Conservation (phyloP, 106 monocot genomes). For the Apostasia ramifera region DNA sequence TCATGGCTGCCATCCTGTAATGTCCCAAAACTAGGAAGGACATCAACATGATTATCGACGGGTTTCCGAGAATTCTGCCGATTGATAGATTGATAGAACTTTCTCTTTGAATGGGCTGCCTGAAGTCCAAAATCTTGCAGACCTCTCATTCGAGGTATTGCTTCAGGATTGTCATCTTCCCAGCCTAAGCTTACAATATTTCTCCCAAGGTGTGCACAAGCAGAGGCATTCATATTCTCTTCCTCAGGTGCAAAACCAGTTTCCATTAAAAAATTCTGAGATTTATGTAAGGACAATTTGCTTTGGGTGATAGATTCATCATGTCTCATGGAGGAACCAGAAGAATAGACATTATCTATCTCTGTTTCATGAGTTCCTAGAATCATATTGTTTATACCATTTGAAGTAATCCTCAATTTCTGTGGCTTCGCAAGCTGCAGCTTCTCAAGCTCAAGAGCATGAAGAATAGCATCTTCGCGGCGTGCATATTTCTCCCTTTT, state of each 20-base stretch:
- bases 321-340: conserved; percentile 18
- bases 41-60: conserved; percentile 22
- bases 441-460: conserved; percentile 93
- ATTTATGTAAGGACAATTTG: conserved; percentile 21
- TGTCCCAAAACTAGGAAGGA: conserved; percentile 13
- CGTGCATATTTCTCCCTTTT: conserved; percentile 98
- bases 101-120: conserved; percentile 51
- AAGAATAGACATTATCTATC: conserved; percentile 14
- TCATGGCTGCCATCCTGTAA: conserved; percentile 15
- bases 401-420: conserved; percentile 16
- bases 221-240: conserved; percentile 10
- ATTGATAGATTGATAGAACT: conserved; percentile 17
- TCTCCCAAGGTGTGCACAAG: conserved; percentile 11
- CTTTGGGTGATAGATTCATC: conserved; percentile 21
- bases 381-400: conserved; percentile 21
- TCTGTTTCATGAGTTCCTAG: conserved; percentile 25
- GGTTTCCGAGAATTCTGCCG: conserved; percentile 25
- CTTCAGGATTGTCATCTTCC: conserved; percentile 38
- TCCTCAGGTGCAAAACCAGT: conserved; percentile 17
- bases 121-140: conserved; percentile 65
- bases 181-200: conserved; percentile 12
- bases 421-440: conserved; percentile 40
- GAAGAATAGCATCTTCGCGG: conserved; percentile 97
- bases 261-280: conserved; percentile 19
- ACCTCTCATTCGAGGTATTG: conserved; percentile 50